A percentile compares a stretch with the other conserved stretches of the same genome.
These are phyloP conservation scores for Phytophthora kernoviae DNA, from an alignment of 352 stramenopile species.

Conservation along the genomic window DNA sequence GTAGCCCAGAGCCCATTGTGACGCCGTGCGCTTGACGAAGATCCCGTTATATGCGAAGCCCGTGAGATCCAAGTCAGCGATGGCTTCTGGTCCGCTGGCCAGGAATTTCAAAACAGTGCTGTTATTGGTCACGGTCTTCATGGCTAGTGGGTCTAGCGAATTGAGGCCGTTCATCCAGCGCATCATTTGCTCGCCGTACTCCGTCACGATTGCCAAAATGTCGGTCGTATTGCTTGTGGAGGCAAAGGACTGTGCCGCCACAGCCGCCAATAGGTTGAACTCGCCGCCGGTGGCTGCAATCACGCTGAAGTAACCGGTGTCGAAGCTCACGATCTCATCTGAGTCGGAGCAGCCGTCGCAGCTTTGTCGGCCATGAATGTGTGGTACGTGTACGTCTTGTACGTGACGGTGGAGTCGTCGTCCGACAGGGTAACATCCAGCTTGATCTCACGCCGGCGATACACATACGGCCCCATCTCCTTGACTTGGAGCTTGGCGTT, in stretches of 20 bases:
- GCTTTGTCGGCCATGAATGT: conserved; percentile 51
- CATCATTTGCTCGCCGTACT: conserved; percentile 69
- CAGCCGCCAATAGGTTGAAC: conserved; percentile 47
- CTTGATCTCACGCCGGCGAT: conserved; percentile 65
- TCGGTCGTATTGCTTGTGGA: conserved; percentile 16
- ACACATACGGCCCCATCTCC: conserved; percentile 76
- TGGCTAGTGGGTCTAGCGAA: conserved; percentile 67
- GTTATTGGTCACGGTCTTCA: conserved; percentile 57
- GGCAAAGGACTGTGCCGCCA: conserved; percentile 57
- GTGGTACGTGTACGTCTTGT: conserved; percentile 85
- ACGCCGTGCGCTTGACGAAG: conserved; percentile 60
- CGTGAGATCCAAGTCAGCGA: conserved; percentile 51
- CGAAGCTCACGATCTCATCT: conserved; percentile 62
- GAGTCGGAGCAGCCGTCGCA: conserved; percentile 61
- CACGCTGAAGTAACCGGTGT: conserved; percentile 75
- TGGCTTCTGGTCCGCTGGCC: conserved; percentile 18
- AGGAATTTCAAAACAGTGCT: conserved; percentile 54
- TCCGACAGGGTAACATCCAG: conserved; percentile 62
- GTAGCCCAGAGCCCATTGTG: conserved; percentile 74
- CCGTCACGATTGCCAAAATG: conserved; percentile 30
- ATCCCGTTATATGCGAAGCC: conserved; percentile 82
- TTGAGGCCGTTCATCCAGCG: conserved; percentile 80
- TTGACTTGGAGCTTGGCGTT: conserved; percentile 61
- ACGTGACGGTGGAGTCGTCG: conserved; percentile 61
- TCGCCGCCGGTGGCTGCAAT: conserved; percentile 67